These are phyloP conservation scores for Starmera dryadoides DNA, from an alignment of 805 yeast species.

Conservation along the genomic window DNA sequence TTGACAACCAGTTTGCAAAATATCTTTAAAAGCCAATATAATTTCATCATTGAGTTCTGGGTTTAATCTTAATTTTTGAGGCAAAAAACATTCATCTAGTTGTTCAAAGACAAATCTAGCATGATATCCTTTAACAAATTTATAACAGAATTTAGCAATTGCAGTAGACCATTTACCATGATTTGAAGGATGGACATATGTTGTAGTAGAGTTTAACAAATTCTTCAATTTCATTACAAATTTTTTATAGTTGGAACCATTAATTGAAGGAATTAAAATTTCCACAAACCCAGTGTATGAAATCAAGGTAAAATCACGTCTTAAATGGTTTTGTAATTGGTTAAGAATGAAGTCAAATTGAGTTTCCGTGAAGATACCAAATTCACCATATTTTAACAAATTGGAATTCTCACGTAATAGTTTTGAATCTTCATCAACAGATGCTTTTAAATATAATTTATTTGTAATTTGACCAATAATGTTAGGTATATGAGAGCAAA, in stretches of 20 bases:
- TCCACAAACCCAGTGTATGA: constrained; percentile 33
- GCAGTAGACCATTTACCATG: constrained; percentile 80
- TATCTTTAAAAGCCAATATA: constrained; percentile 37
- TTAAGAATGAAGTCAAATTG: constrained; percentile 60
- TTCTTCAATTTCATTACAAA: constrained; percentile 46
- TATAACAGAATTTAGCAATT: constrained; percentile 57
- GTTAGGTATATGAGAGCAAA: constrained; percentile 60
- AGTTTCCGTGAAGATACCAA: constrained; percentile 55
- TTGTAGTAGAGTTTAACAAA: constrained; percentile 61
- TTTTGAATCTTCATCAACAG: constrained; percentile 22
- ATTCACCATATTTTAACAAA: constrained; percentile 32
- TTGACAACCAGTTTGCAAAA: constrained; percentile 66
- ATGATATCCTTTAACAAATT: constrained; percentile 53
- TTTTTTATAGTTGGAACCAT: constrained; percentile 37
- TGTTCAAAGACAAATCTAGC: constrained; percentile 47
- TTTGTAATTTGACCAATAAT: constrained; percentile 56
- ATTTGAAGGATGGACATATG: constrained; percentile 90
- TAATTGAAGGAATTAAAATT: constrained; percentile 58
- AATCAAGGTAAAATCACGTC: constrained; percentile 27
- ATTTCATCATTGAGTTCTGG: constrained; percentile 25
- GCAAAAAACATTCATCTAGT: constrained; percentile 23
- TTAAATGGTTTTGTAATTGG: constrained; percentile 35
- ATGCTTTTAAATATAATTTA: constrained; percentile 30
- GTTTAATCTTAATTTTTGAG: constrained; percentile 22
- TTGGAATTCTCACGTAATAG: not conserved